These are phyloP conservation scores for Meyerozyma athensensis DNA, from an alignment of 1,139 yeast genomes.

Conservation along the genomic window DNA sequence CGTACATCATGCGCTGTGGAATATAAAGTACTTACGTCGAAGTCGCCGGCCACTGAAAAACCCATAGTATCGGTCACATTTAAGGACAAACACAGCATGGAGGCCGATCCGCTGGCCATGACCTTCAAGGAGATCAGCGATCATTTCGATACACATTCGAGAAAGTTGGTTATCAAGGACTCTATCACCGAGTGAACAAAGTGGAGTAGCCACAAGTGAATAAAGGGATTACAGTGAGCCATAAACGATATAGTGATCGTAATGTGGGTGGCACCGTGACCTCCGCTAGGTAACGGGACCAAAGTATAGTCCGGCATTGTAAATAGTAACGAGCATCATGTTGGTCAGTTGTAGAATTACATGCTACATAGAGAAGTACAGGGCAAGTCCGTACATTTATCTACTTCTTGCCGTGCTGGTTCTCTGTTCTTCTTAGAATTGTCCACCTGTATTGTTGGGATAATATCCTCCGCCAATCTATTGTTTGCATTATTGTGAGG, in stretches of 20 bases:
- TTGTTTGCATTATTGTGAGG: not conserved
- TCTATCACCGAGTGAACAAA: conserved; percentile 34
- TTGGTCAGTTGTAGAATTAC: no score
- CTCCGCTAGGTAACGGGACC: not conserved
- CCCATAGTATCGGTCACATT: conserved; percentile 71
- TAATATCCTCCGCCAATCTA: no score
- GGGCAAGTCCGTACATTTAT: no score
- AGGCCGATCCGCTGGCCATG: conserved; percentile 58
- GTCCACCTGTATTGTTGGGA: no score
- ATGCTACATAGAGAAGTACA: no score
- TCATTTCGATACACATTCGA: conserved; percentile 63
- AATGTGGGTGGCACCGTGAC: no score
- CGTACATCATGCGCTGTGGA: conserved; percentile 49
- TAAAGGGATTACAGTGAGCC: no score
- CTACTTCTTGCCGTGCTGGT: no score
- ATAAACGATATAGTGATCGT: no score
- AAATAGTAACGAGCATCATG: conserved; percentile 1
- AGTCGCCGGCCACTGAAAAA: conserved; percentile 31
- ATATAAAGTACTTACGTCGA: conserved; percentile 47
- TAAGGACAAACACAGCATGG: conserved; percentile 73
- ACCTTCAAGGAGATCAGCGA: conserved; percentile 52
- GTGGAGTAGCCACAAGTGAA: not conserved
- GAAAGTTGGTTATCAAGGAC: conserved; percentile 63
- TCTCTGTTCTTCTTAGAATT: no score
- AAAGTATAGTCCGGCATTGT: not conserved